Base-by-base conservation (phyloP, 140 eudicot genomes). In the Stevia rebaudiana region DNA sequence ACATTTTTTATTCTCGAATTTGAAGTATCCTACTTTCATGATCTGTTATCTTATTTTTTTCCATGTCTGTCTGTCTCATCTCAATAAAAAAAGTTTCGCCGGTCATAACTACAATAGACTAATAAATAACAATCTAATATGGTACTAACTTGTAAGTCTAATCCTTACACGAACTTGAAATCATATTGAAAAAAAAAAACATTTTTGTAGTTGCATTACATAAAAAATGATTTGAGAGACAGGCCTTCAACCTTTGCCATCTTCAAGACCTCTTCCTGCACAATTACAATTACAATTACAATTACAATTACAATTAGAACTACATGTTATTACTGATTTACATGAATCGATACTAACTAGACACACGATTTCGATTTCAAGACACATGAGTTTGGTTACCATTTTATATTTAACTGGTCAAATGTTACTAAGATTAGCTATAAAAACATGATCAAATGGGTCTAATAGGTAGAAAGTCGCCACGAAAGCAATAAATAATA, bases 231-330 rank as follows among this genome's bases (percentile, higher is more conserved):
- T 49, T 81, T 25, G 23, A 83, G 58, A 0, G 83, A 70, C 66
- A 51, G 76, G 21, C 87, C 81, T 79, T 89, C 97, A 48, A 65
- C 46, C 21, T 48, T 68, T 44, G 94, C 94, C 48, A 63, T 75
- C 63, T 61, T 63, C 82, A 86, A 36, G 61, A 86, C 79, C 74
- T 79, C 92, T 61, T 68, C 54, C 95, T 89, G 89, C 79, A 3
- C 62, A 68, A 31, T 63, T 6, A 63, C 63, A 74, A 4, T 28
- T 28, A 28, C 4, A 4, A n/a, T n/a, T 4, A 49, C 8, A 51
- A 18, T 47, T 18, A 35, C 39, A 49, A 4, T 65, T 13, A 36
- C n/a, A n/a, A n/a, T n/a, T n/a, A n/a, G n/a, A n/a, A n/a, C n/a
- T n/a, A n/a, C n/a, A n/a, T n/a, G n/a, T n/a, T n/a, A n/a, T n/a